phyloP scores from a whole-genome alignment of 495 filamentous ascomycete genomes.

The Penicillium herquei region DNA sequence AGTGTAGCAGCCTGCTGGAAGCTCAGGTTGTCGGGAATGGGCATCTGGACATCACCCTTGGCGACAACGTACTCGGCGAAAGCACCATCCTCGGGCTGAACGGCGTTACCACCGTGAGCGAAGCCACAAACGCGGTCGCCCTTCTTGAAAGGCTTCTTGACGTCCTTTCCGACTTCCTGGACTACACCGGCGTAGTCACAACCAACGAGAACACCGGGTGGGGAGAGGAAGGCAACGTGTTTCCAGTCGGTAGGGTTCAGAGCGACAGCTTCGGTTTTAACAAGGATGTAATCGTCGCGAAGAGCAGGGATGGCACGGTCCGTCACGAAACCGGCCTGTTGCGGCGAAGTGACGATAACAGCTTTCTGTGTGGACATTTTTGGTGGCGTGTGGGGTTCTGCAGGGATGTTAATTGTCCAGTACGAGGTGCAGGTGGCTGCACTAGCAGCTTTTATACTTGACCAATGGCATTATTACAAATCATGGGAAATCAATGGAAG shows the following conservation, averaged over 20 bases:
- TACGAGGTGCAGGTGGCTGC: not conserved
- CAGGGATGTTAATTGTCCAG: not conserved
- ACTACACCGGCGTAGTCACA: conserved; percentile 59
- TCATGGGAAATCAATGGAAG: no score
- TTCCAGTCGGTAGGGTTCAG: conserved; percentile 63
- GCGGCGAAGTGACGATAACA: conserved; percentile 22
- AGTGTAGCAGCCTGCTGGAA: conserved; percentile 58
- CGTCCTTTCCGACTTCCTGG: conserved; percentile 51
- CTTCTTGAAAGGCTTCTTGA: conserved; percentile 35
- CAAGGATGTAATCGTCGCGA: conserved; percentile 48
- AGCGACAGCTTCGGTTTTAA: conserved; percentile 49
- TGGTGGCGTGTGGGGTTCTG: not conserved
- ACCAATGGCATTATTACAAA: no score
- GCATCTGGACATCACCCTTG: conserved; percentile 50
- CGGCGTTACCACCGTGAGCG: conserved; percentile 47
- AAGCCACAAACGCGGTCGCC: conserved; percentile 57
- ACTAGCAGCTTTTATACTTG: no score
- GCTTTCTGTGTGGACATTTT: conserved; percentile 31
- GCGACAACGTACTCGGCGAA: conserved; percentile 55
- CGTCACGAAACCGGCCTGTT: conserved; percentile 24
- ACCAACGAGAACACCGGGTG: conserved; percentile 44
- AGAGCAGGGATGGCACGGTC: conserved; percentile 36
- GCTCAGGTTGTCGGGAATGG: conserved; percentile 51
- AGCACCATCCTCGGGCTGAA: conserved; percentile 50
- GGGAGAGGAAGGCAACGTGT: conserved; percentile 37